Base-by-base conservation (phyloP, 1,284 basidiomycete genomes). In the Ganoderma leucocontextum region DNA sequence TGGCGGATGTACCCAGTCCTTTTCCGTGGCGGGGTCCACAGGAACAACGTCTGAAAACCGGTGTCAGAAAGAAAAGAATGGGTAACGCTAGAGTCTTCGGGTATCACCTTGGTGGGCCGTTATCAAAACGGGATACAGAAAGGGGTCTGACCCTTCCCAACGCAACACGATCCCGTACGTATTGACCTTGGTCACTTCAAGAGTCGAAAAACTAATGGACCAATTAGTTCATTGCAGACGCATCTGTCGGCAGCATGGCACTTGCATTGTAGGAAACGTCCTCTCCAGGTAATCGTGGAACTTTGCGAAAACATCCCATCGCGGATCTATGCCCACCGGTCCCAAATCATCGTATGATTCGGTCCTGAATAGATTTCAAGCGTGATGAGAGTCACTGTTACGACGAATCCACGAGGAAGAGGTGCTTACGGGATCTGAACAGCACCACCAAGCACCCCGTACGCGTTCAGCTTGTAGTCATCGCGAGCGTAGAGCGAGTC, bases 111-210 rank as follows among this genome's bases (percentile, higher is more conserved):
- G 89, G 74, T 93, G 91, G 0, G 84, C 90, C 15, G 87, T 85
- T 49, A 94, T 78, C 42, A 93, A 80, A 1, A 92, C 75, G 0
- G 92, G 92, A 74, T 90, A 88, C 64, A 91, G 81, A 3, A 78
- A 75, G 1, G 75, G 59, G 70, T 90, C 81, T 0, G 83, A 83
- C 38, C 92, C 93, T 47, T 82, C 75, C 86, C 90, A 91, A 29
- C 87, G 86, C 72, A 86, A 90, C 1, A 93, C 81, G 12, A 93
- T 79, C 0, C 87, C 91, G 70, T 90, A 89, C 0, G 86, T 86
- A 72, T 91, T 89, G 66, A 94, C 86, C 69, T 85, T 85, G 2
- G 84, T 85, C 60, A 89, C 75, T n/a, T 82, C 76, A 15, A 90
- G 80, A 22, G 78, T 80, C 42, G 82, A 71, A 73, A 91, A 87